Percentiles rank a stretch among this genome's conserved stretches.
Conservation (phyloP, 768 basidiomycete species). For the Collybiopsis luxurians region DNA sequence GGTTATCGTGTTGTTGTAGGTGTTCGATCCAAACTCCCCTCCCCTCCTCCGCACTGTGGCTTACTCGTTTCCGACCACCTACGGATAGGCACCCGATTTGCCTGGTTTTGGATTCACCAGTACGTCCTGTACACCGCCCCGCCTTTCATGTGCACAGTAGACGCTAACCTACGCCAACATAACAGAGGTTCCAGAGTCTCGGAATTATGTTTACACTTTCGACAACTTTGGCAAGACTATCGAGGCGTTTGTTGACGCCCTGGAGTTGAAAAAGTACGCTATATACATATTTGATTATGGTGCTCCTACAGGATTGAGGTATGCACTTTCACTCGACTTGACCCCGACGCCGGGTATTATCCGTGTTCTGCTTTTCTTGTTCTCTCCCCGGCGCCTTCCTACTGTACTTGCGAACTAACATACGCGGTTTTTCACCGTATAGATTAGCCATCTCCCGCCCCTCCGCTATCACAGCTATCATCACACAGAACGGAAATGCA, state of each 20-base stretch:
- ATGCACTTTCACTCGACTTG: too few relatives aligned
- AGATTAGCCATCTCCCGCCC: conserved; percentile 41
- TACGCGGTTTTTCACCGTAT: too few relatives aligned
- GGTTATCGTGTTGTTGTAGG: conserved; percentile 38
- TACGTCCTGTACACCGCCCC: conserved; percentile 2
- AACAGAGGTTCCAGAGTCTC: conserved; percentile 28
- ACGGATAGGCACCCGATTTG: conserved; percentile 44
- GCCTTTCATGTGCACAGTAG: too few relatives aligned
- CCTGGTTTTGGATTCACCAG: conserved; percentile 50
- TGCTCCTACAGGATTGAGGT: conserved; percentile 31
- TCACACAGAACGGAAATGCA: conserved; percentile 49
- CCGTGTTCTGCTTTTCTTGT: neutral
- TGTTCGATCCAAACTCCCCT: too few relatives aligned
- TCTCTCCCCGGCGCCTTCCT: too few relatives aligned
- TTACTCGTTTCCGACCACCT: too few relatives aligned
- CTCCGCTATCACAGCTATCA: conserved; percentile 38
- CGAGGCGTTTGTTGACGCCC: conserved; percentile 36
- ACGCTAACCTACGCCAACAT: too few relatives aligned
- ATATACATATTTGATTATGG: conserved; percentile 54
- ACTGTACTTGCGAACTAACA: too few relatives aligned
- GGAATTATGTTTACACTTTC: conserved; percentile 40
- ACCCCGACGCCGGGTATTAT: too few relatives aligned
- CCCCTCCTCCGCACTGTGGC: too few relatives aligned
- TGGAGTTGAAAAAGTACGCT: conserved; percentile 35
- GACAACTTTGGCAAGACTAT: conserved; percentile 35